Evolutionary conservation across 257 asterid genomes (phyloP), one percentile per base, ranked within the genome.

Genomic region (Cruciata laevipes): DNA sequence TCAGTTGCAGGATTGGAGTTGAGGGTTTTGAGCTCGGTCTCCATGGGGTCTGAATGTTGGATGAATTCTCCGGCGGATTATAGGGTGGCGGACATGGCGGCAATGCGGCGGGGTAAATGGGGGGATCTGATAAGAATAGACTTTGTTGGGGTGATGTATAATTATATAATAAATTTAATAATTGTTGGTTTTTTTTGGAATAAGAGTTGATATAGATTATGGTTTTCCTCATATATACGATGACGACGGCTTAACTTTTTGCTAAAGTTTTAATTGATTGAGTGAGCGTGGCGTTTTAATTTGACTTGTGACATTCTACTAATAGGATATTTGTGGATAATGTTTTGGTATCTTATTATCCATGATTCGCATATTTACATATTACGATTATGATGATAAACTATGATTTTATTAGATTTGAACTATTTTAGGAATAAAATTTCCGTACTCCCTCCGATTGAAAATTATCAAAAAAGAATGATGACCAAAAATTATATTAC

Each of bases 11-110:
- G 61, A 30, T 66, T n/a, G n/a, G 61, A 40, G 51, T 67, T 73
- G 27, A 73, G 71, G 70, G 76, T 67, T 81, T 83, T 83, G 33
- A 89, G 96, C 80, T 87, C 93, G 52, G 89, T 67, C 75, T 82
- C 95, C 96, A 89, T 89, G 24, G 3, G 24, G 3, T 42, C 13
- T 42, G 51, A 14, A 14, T 14, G 51, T 2, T 42, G 5, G 55
- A 47, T 14, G 55, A 47, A 16, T 47, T 14, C 16, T 47, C 55
- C 55, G 55, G 55, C 21, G 55, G 55, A 17, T 17, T 47, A 47
- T 47, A 14, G 20, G 55, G 55, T 17, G 55, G n/a, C 16, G 55
- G 55, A 16, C 55, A 47, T 47, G 55, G 55, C 20, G 55, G 55
- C 20, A 47, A 47, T 47, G 55, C 20, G 55, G 55, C 20, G 55